Conservation (phyloP, 257 asterid species). For the Oldenlandia corymbosa region DNA sequence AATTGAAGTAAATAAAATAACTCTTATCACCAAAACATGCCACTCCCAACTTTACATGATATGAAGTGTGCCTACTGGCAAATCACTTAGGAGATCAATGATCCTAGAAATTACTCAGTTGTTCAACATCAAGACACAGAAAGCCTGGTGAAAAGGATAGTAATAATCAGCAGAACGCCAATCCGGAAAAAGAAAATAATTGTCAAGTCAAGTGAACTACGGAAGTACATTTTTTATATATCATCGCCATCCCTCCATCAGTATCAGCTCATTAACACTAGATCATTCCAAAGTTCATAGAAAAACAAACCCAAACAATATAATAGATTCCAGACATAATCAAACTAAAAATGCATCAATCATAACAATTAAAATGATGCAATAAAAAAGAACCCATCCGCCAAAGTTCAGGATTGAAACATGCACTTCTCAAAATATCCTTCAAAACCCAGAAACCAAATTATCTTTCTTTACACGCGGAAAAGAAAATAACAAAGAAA, state of each 20-base stretch:
- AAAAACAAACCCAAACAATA: too few relatives aligned
- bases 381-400: not conserved
- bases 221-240: conserved; percentile 2
- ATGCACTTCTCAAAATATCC: not conserved
- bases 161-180: too few relatives aligned
- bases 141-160: not conserved
- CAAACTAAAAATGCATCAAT: too few relatives aligned
- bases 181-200: too few relatives aligned
- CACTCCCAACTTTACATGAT: not conserved
- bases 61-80: not conserved
- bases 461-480: not conserved
- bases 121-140: not conserved
- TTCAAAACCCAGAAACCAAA: conserved; percentile 11
- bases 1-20: conserved; percentile 20
- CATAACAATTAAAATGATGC: too few relatives aligned
- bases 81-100: not conserved
- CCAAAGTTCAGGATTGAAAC: not conserved
- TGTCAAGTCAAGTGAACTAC: conserved; percentile 8
- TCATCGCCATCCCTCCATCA: too few relatives aligned
- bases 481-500: not conserved
- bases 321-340: too few relatives aligned
- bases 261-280: conserved; percentile 6
- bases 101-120: not conserved
- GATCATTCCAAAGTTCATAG: not conserved
- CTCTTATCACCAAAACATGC: conserved; percentile 16